Evolutionary conservation across 495 filamentous ascomycete species (phyloP).

Genomic region (Neurospora sp.): DNA sequence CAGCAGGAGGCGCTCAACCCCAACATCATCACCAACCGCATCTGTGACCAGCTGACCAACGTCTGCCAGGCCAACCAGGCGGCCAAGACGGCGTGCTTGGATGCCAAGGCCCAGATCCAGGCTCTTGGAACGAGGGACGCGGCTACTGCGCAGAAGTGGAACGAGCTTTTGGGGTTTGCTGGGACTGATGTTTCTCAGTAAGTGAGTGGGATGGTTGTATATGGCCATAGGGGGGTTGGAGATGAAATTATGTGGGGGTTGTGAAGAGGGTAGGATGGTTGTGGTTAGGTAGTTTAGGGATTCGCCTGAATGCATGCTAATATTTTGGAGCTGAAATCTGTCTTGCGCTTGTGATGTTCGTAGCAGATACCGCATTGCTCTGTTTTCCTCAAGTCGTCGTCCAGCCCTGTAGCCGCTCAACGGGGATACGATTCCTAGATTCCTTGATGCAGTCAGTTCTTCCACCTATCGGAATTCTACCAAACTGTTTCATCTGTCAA

Average conservation of each 20-base stretch:
- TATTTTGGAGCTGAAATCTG: background rate
- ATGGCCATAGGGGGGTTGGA: too few species aligned
- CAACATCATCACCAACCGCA: constrained; percentile 57
- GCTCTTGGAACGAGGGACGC: constrained; percentile 31
- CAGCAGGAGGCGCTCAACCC: constrained; percentile 48
- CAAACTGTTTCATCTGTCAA: background rate
- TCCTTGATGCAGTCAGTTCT: background rate
- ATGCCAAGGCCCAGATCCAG: constrained; percentile 32
- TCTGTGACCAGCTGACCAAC: constrained; percentile 51
- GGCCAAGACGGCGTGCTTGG: constrained; percentile 35
- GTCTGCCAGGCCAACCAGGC: constrained; percentile 47
- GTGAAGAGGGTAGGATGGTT: background rate
- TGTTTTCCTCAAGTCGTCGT: background rate
- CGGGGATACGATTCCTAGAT: background rate
- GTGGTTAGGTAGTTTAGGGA: background rate
- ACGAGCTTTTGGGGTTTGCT: constrained; percentile 32
- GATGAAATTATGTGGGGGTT: background rate
- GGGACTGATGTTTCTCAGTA: constrained; percentile 16
- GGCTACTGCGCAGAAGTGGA: constrained; percentile 34
- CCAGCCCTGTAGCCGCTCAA: background rate
- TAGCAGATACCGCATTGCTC: too few species aligned
- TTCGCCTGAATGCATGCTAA: background rate
- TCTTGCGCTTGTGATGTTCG: background rate
- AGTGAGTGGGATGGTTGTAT: background rate
- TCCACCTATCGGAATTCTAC: background rate